Evolutionary conservation across 148 eudicot genomes (phyloP).

Genomic region (Rhododendron ovatum): DNA sequence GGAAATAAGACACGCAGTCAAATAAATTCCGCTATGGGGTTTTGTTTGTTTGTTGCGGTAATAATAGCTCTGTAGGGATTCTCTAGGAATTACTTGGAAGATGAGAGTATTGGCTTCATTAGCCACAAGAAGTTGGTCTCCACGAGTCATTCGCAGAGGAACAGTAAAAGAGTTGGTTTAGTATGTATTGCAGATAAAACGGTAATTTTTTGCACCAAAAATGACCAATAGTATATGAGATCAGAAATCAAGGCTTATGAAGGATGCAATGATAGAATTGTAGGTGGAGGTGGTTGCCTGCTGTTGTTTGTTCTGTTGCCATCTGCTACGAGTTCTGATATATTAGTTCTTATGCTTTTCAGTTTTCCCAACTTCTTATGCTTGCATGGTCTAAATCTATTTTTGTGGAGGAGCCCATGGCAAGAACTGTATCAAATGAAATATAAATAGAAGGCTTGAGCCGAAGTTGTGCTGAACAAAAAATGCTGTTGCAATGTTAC

Average conservation of each 20-base stretch:
- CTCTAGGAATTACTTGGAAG: constrained; percentile 9
- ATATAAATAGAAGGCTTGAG: neutral
- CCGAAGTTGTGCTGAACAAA: neutral
- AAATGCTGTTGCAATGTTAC: neutral
- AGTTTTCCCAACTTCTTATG: neutral
- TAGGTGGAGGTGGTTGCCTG: neutral
- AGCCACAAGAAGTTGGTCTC: constrained; percentile 17
- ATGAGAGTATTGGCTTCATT: constrained; percentile 12
- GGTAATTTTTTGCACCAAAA: neutral
- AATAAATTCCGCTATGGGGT: neutral
- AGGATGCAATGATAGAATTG: neutral
- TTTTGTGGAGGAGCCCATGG: neutral
- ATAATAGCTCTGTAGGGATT: neutral
- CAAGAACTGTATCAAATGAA: neutral
- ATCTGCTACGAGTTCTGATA: neutral
- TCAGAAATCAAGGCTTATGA: neutral
- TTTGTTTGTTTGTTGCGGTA: neutral
- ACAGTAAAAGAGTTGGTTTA: neutral
- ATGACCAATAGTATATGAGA: neutral
- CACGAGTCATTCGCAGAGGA: constrained; percentile 16
- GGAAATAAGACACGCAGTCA: neutral
- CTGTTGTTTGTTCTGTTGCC: neutral
- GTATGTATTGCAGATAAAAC: neutral
- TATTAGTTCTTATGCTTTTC: neutral
- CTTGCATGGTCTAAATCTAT: neutral